Conservation (phyloP, 768 basidiomycete genomes). For the Leccinum barrowsii region DNA sequence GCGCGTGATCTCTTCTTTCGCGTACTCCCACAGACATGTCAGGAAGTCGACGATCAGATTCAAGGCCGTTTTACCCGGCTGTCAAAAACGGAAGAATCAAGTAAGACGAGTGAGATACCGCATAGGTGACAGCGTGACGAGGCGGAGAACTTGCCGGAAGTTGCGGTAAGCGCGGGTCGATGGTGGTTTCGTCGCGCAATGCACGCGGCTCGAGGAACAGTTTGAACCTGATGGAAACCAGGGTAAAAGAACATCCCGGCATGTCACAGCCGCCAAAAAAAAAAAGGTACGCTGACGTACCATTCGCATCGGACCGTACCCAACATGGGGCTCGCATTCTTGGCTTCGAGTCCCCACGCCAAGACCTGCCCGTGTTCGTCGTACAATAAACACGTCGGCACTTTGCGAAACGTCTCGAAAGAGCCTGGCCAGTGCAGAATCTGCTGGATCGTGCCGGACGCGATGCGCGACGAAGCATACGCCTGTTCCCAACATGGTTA, state of each 20-base stretch:
- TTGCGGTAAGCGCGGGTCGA: conserved; percentile 76
- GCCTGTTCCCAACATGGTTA: conserved; percentile 45
- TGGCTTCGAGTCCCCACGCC: conserved; percentile 87
- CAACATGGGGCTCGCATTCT: conserved; percentile 66
- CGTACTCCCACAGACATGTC: conserved; percentile 81
- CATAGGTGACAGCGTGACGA: not conserved
- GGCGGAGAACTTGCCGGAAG: conserved; percentile 57
- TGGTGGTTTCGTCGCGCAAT: conserved; percentile 62
- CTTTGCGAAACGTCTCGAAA: conserved; percentile 83
- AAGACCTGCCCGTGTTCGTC: conserved; percentile 68
- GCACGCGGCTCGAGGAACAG: conserved; percentile 81
- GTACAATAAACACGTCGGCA: conserved; percentile 82
- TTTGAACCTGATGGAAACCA: conserved; percentile 62
- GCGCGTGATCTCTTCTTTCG: conserved; percentile 80
- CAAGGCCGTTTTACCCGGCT: conserved; percentile 73
- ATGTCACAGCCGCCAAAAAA: not conserved
- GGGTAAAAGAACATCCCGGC: not conserved
- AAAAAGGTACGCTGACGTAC: conserved; percentile 26
- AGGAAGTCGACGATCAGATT: conserved; percentile 85
- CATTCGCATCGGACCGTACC: conserved; percentile 61
- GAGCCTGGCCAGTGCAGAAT: conserved; percentile 86
- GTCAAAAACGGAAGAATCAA: conserved; percentile 3
- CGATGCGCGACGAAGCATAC: conserved; percentile 82
- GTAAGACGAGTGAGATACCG: not conserved
- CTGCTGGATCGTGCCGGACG: conserved; percentile 76